Percentiles rank a stretch among this genome's conserved stretches.
These are phyloP conservation scores for Gastrolobium bilobum DNA, from an alignment of 306 rosid genomes.

Conservation along the genomic window DNA sequence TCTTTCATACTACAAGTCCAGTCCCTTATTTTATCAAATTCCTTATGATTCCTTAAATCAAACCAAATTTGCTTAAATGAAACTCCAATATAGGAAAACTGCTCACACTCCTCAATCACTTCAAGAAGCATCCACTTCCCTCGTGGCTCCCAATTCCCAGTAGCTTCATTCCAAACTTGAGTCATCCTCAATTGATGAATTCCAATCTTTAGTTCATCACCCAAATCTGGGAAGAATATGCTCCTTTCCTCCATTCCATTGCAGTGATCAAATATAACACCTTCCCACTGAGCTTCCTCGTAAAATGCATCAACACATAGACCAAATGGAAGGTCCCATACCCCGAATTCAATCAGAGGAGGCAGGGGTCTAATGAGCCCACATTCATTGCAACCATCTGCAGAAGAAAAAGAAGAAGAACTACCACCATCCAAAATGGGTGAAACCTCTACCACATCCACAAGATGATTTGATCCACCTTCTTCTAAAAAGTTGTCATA, in stretches of 20 bases:
- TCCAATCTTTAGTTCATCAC: conserved; percentile 69
- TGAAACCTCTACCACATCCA: conserved; percentile 65
- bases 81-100: conserved; percentile 52
- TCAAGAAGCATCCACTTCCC: conserved; percentile 84
- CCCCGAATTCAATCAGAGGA: conserved; percentile 46
- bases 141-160: conserved; percentile 69
- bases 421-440: conserved; percentile 59
- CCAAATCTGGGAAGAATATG: conserved; percentile 87
- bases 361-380: conserved; percentile 81
- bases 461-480: conserved; percentile 48
- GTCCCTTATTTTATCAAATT: conserved; percentile 60
- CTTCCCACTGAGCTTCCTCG: conserved; percentile 96
- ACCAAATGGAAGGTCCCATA: conserved; percentile 63
- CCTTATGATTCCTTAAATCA: conserved; percentile 63
- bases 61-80: conserved; percentile 91
- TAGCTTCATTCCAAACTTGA: conserved; percentile 78
- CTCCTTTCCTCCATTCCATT: conserved; percentile 65
- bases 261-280: conserved; percentile 75
- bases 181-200: conserved; percentile 61
- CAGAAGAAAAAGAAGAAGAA: conserved; percentile 7
- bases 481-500: conserved; percentile 68
- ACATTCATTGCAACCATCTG: conserved; percentile 38
- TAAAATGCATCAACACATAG: conserved; percentile 76
- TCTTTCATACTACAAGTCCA: conserved; percentile 74
- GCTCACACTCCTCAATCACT: conserved; percentile 70